Conservation (phyloP, 495 filamentous ascomycete species). For the Astrothelium macrocarpum region DNA sequence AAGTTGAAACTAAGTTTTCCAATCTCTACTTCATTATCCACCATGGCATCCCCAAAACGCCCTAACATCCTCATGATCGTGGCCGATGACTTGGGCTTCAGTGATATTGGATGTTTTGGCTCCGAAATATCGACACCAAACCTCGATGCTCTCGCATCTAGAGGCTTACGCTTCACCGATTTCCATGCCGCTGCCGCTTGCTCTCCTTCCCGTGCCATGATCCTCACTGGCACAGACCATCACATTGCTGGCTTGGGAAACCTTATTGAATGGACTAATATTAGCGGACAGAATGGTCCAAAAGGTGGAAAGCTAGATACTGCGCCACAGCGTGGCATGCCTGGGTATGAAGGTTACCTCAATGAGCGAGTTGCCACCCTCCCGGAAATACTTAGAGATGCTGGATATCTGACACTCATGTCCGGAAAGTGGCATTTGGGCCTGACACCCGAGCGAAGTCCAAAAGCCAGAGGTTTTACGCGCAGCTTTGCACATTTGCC, state of each 20-base stretch:
- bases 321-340: slow-evolving; percentile 39
- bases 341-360: slow-evolving; percentile 57
- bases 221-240: slow-evolving; percentile 42
- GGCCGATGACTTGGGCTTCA: slow-evolving; percentile 56
- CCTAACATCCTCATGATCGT: slow-evolving; percentile 56
- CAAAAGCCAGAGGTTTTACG: slow-evolving; percentile 25
- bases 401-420: slow-evolving; percentile 54
- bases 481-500: slow-evolving; percentile 45
- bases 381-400: slow-evolving; percentile 51
- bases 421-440: slow-evolving; percentile 49
- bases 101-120: slow-evolving; percentile 51
- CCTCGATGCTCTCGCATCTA: slow-evolving; percentile 46
- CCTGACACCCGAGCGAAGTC: slow-evolving; percentile 24
- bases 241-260: slow-evolving; percentile 44
- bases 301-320: slow-evolving; percentile 31
- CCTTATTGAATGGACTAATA: slow-evolving; percentile 32
- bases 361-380: slow-evolving; percentile 53
- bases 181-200: slow-evolving; percentile 58
- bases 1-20: not conserved
- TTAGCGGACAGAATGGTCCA: slow-evolving; percentile 29
- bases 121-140: slow-evolving; percentile 55
- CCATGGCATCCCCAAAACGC: slow-evolving; percentile 30
- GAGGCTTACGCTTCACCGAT: slow-evolving; percentile 50
- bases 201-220: slow-evolving; percentile 54
- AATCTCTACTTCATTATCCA: not conserved